phyloP scores from a whole-genome alignment of 345 rosid genomes.

The Mallotus nudiflorus region DNA sequence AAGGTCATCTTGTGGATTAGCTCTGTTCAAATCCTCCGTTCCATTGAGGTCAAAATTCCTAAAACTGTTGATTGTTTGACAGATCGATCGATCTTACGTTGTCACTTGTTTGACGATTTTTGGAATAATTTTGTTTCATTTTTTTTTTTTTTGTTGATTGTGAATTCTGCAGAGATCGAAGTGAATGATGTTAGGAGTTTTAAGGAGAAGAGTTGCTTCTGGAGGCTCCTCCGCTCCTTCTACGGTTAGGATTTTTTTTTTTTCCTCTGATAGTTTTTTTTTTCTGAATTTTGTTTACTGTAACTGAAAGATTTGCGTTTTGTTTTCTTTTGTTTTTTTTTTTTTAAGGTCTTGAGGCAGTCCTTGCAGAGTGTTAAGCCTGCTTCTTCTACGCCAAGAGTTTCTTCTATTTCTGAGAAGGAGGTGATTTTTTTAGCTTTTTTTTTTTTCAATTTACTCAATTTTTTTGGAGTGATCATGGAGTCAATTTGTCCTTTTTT shows the following conservation, averaged over 20 bases:
- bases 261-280: neutral
- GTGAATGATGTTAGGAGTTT: constrained; percentile 14
- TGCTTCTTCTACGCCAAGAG: constrained; percentile 39
- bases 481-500: neutral
- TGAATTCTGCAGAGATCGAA: too few relatives aligned
- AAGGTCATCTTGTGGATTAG: neutral
- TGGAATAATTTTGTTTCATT: too few relatives aligned
- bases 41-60: neutral
- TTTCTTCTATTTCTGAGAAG: constrained; percentile 39
- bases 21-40: neutral
- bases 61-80: neutral
- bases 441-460: neutral
- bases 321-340: neutral
- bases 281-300: neutral
- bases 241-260: constrained; percentile 10
- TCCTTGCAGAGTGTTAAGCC: constrained; percentile 41
- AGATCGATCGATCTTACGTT: too few relatives aligned
- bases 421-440: constrained; percentile 45
- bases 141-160: neutral
- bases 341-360: constrained; percentile 43
- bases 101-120: too few relatives aligned
- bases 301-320: neutral
- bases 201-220: constrained; percentile 19
- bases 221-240: constrained; percentile 20
- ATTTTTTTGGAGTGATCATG: neutral